Percentiles rank a stretch among this genome's conserved stretches.
Evolutionary conservation across 192 early-diverging fungal genomes (phyloP).

Genomic region (Dissophora globulifera): DNA sequence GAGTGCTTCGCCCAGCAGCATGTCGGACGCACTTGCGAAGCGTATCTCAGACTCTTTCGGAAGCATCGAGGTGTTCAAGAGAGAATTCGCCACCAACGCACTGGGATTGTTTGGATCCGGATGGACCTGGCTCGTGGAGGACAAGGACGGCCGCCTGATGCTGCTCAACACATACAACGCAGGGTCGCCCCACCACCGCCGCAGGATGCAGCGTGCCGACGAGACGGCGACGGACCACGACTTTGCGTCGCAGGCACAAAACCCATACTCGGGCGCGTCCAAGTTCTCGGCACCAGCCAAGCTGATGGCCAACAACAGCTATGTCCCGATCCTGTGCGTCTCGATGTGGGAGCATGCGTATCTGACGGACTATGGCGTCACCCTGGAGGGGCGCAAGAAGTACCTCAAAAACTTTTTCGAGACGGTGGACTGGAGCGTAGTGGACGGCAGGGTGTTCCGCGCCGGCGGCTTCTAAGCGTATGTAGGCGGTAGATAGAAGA

Average conservation of each 20-base stretch:
- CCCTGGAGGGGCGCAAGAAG: conserved; percentile 40
- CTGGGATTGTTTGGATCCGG: conserved; percentile 57
- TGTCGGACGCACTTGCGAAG: conserved; percentile 36
- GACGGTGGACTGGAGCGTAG: conserved; percentile 50
- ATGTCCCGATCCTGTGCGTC: conserved; percentile 51
- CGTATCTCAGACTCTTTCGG: conserved; percentile 33
- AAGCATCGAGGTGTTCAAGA: conserved; percentile 40
- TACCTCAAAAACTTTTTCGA: conserved; percentile 55
- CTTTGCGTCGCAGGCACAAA: conserved; percentile 32
- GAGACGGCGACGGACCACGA: conserved; percentile 36
- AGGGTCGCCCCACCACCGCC: conserved; percentile 54
- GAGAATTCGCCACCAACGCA: conserved; percentile 52
- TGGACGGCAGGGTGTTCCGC: conserved; percentile 50
- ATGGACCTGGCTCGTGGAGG: conserved; percentile 60
- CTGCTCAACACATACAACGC: conserved; percentile 59
- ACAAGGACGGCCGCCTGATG: conserved; percentile 43
- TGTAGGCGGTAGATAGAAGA: no score
- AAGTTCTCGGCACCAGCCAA: conserved; percentile 49
- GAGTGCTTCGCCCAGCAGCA: conserved; percentile 19
- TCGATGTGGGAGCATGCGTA: conserved; percentile 61
- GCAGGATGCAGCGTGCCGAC: conserved; percentile 42
- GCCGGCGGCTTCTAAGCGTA: conserved; percentile 32
- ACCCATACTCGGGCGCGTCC: conserved; percentile 41
- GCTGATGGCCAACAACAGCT: conserved; percentile 47
- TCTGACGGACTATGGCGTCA: conserved; percentile 54